Base-by-base conservation (phyloP, 345 rosid species). In the Trapa incisa region DNA sequence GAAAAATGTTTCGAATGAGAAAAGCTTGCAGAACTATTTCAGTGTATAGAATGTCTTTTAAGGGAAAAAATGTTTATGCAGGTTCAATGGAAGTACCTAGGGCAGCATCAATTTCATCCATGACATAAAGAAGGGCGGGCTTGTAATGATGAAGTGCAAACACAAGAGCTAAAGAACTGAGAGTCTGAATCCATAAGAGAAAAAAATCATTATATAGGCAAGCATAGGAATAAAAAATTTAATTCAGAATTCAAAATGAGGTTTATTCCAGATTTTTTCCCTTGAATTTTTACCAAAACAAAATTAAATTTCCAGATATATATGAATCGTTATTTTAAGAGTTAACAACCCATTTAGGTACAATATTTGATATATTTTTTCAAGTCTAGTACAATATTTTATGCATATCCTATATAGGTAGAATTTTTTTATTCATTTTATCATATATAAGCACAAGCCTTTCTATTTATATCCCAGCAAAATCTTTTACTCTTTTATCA, bases 91-190 rank as follows among this genome's bases (percentile, higher is more conserved):
- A 81, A 65, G 67, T 65, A 94, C 99, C 99, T 6, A 94, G 83
- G 67, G 99, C 97, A 39, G 99, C 97, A 47, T 94, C 99, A 5
- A 91, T 94, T 80, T 91, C 99, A 54, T 89, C 99, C 96, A 94
- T 94, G 41, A 91, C 99, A 72, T 94, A 94, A n/a, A 94, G 96
- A 0, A 97, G 99, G 1, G 97, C 91, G 35, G 99, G 96, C 85
- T 94, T 94, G 89, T 91, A 94, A 79, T 91, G 99, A 81, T 94
- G 99, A 68, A 94, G 97, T 39, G 97, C 99, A 74, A 94, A 94
- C 67, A 91, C 96, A 39, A 94, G 93, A 71, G 99, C 97, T 68
- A 94, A 74, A 45, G 99, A 94, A 80, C 96, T 87, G 75, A 94
- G 96, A 66, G 99, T 94, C 97, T 94, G 89, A 72, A 75, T 67